Evolutionary conservation across 345 rosid species (phyloP).

Genomic region (Alliaria petiolata): DNA sequence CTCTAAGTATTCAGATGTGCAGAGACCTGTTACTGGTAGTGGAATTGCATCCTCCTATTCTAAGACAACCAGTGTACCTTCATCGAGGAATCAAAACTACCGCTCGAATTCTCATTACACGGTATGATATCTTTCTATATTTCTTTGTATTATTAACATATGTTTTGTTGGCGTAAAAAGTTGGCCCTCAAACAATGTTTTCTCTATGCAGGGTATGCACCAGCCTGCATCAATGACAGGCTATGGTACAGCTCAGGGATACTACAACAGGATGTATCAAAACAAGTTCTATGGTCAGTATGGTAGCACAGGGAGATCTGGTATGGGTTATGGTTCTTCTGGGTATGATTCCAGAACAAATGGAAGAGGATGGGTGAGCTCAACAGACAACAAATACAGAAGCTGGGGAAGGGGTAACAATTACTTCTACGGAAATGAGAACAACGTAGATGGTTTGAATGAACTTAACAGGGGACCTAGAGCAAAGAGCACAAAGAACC

Average conservation of each 20-base stretch:
- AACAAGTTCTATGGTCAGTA: slow-evolving; percentile 67
- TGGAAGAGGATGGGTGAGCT: slow-evolving; percentile 60
- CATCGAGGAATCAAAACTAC: slow-evolving; percentile 59
- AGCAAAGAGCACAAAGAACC: slow-evolving; percentile 67
- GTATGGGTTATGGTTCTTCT: slow-evolving; percentile 61
- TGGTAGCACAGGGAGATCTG: slow-evolving; percentile 59
- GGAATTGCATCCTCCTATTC: slow-evolving; percentile 48
- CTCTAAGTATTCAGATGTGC: slow-evolving; percentile 51
- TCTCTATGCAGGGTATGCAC: slow-evolving; percentile 48
- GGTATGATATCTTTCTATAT: slow-evolving; percentile 35
- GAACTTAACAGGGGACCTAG: slow-evolving; percentile 94
- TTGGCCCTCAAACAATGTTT: background rate
- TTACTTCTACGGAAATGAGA: slow-evolving; percentile 56
- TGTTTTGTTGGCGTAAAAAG: background rate
- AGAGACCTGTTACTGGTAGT: slow-evolving; percentile 43
- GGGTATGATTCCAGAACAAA: slow-evolving; percentile 64
- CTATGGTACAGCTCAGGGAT: slow-evolving; percentile 57
- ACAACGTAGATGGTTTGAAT: slow-evolving; percentile 60
- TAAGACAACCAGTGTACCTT: slow-evolving; percentile 43
- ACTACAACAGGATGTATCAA: slow-evolving; percentile 56
- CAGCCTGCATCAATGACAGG: slow-evolving; percentile 53
- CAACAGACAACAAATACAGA: slow-evolving; percentile 58
- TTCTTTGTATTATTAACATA: no score
- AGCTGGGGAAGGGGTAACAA: slow-evolving; percentile 67
- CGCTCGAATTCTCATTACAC: slow-evolving; percentile 55